Evolutionary conservation across 2,329 filamentous ascomycete species (phyloP).

Genomic region (Fusarium verrucosum): DNA sequence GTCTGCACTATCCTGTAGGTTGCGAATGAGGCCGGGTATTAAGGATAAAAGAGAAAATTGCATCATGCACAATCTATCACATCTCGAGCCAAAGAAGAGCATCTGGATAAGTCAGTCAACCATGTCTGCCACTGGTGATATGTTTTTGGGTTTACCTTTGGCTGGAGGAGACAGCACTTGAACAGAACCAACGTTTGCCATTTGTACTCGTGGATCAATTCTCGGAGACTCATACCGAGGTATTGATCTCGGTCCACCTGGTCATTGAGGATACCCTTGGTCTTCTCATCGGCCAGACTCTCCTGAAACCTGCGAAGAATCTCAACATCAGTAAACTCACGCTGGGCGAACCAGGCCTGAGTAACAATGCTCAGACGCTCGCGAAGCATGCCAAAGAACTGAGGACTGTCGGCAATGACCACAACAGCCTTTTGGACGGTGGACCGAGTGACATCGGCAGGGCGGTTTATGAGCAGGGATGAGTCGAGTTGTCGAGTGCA

Average conservation of each 20-base stretch:
- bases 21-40: slow-evolving; percentile 90
- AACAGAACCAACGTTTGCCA: slow-evolving; percentile 93
- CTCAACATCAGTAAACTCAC: slow-evolving; percentile 89
- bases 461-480: slow-evolving; percentile 77
- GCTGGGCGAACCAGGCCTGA: slow-evolving; percentile 95
- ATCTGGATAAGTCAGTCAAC: slow-evolving; percentile 67
- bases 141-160: slow-evolving; percentile 71
- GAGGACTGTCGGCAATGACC: slow-evolving; percentile 89
- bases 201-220: slow-evolving; percentile 93
- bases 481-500: slow-evolving; percentile 93
- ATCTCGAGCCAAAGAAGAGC: slow-evolving; percentile 97
- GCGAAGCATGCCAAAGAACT: slow-evolving; percentile 88
- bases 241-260: slow-evolving; percentile 85
- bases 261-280: slow-evolving; percentile 64
- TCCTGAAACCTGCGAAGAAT: slow-evolving; percentile 93
- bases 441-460: slow-evolving; percentile 91
- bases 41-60: slow-evolving; percentile 96
- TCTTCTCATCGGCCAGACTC: slow-evolving; percentile 76
- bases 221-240: slow-evolving; percentile 85
- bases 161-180: slow-evolving; percentile 92
- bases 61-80: slow-evolving; percentile 96
- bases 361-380: slow-evolving; percentile 92
- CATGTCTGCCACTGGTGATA: not conserved
- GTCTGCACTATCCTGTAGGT: slow-evolving; percentile 93
- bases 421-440: slow-evolving; percentile 99